Conservation (phyloP, 164 flowering plant genomes). For the Liquidambar formosana region DNA sequence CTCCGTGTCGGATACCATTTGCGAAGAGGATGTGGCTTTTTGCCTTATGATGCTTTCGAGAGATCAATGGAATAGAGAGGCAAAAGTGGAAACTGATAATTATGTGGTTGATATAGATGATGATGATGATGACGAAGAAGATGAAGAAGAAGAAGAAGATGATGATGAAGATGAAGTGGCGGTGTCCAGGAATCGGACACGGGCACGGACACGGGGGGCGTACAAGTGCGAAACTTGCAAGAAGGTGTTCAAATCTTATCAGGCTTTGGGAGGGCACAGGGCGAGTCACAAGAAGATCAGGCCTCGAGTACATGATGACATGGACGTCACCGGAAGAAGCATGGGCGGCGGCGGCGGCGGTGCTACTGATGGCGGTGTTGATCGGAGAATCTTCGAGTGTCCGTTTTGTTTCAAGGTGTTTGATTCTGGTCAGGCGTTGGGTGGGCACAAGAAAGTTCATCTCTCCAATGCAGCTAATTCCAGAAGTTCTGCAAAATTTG, state of each 20-base stretch:
- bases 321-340: background rate
- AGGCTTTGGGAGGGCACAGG: conserved; percentile 42
- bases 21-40: conserved; percentile 34
- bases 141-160: conserved; percentile 7
- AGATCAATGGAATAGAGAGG: conserved; percentile 22
- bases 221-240: conserved; percentile 32
- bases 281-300: conserved; percentile 31
- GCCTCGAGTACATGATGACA: background rate
- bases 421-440: conserved; percentile 45
- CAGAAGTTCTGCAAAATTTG: background rate
- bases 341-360: background rate
- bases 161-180: too few species aligned
- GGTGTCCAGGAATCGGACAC: conserved; percentile 3
- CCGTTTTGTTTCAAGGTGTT: conserved; percentile 35
- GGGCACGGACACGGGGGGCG: background rate
- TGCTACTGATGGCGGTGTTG: background rate
- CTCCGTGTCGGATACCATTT: conserved; percentile 5
- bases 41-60: conserved; percentile 39
- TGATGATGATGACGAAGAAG: conserved; percentile 6
- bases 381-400: conserved; percentile 21
- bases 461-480: background rate
- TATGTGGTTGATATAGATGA: conserved; percentile 13
- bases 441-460: conserved; percentile 41
- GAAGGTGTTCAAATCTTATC: conserved; percentile 30
- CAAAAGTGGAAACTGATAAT: background rate